phyloP scores from a whole-genome alignment of 345 rosid species.

The Toxicodendron radicans region DNA sequence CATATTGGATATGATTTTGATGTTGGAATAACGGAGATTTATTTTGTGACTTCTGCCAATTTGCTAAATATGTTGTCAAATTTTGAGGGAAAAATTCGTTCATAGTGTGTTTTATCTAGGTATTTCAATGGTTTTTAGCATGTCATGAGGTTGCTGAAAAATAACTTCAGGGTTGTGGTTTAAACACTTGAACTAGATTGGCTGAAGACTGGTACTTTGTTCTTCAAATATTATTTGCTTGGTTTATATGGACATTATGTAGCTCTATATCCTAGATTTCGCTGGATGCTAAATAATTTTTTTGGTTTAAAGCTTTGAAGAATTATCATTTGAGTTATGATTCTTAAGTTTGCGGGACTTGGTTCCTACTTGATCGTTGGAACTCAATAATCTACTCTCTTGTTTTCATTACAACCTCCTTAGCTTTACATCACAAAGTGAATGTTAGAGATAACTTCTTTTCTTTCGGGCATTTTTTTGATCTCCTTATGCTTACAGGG shows the following conservation, averaged over 20 bases:
- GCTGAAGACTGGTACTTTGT: background rate
- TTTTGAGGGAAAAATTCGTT: background rate
- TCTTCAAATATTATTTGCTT: background rate
- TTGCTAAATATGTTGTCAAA: background rate
- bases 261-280: background rate
- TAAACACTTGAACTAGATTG: too few species aligned
- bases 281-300: background rate
- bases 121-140: background rate
- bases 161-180: background rate
- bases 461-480: background rate
- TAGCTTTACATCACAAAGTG: too few species aligned
- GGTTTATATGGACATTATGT: background rate
- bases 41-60: background rate
- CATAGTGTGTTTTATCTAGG: background rate
- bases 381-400: too few species aligned
- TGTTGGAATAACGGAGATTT: background rate
- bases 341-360: background rate
- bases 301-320: background rate
- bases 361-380: background rate
- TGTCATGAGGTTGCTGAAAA: too few species aligned
- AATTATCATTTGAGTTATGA: background rate
- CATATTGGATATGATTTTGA: background rate
- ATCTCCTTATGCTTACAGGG: background rate
- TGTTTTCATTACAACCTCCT: too few species aligned
- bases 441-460: background rate